Percentiles rank a stretch among this genome's conserved stretches.
Evolutionary conservation across 2,329 filamentous ascomycete genomes (phyloP).

Genomic region (Fusarium solani-melongenae): DNA sequence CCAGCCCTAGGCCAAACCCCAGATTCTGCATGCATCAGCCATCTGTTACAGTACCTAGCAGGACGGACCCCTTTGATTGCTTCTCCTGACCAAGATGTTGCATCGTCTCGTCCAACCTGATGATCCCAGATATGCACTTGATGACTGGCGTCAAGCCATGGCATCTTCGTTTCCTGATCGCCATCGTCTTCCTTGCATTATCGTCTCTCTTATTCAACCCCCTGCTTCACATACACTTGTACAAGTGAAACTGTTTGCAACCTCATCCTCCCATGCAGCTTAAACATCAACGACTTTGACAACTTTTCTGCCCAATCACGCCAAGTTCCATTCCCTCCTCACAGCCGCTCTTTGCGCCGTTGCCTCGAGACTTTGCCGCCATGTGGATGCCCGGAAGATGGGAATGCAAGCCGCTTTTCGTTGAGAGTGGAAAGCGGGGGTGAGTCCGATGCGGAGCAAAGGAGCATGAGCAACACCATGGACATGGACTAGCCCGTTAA

Average conservation of each 20-base stretch:
- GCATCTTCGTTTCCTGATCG: neutral
- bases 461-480: slow-evolving; percentile 26
- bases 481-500: slow-evolving; percentile 1
- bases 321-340: slow-evolving; percentile 11
- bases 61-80: neutral
- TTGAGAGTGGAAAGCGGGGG: slow-evolving; percentile 33
- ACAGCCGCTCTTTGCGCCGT: slow-evolving; percentile 36
- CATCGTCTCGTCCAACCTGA: neutral
- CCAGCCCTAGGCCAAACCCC: neutral
- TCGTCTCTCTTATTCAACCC: neutral
- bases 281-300: neutral
- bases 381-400: slow-evolving; percentile 33
- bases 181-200: neutral
- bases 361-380: slow-evolving; percentile 26
- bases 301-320: slow-evolving; percentile 23
- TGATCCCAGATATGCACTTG: neutral
- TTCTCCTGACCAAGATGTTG: neutral
- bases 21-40: neutral
- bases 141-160: neutral
- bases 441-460: slow-evolving; percentile 38
- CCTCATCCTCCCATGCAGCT: neutral
- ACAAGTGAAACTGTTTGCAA: neutral
- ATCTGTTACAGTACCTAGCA: neutral
- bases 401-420: slow-evolving; percentile 29
- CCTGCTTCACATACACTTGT: neutral